Evolutionary conservation across 164 flowering plant species (phyloP), one percentile per base, ranked within the genome.

Genomic region (Magnolia changhungtana): DNA sequence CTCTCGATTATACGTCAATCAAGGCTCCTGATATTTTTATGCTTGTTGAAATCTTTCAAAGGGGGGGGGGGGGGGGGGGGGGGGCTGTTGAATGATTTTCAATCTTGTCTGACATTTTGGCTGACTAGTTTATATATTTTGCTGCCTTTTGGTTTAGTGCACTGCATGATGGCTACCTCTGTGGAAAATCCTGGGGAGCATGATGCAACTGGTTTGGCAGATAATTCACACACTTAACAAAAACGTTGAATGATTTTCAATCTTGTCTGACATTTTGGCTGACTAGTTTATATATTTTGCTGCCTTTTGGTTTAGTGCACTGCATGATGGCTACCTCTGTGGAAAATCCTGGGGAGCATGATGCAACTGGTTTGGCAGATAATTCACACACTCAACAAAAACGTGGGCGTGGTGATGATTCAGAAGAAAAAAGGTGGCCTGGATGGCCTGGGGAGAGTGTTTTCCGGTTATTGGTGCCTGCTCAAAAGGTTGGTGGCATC

Each of bases 361-460:
- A 80, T 9, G 45, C 31, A 11, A 23, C 73, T 63, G 78, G 9
- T 13, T 29, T 69, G n/a, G 80, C 72, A 55, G 82, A 70, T 24
- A 67, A 79, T 72, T 49, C 73, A 3, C 75, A 65, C 5, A 9
- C 75, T 65, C 74, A 82, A 67, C 71, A 72, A 55, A 78, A 76
- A 72, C 73, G 65, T 7, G 80, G 69, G 11, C 68, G 61, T 71
- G 79, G 74, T 27, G 76, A 84, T 72, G 87, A 84, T 66, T 13
- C 81, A n/a, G 81, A 72, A 75, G 93, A 87, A 69, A 92, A 90
- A 76, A 90, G 74, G 81, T 96, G 99, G 99, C 97, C 98, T 51
- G 99, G 99, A 71, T 96, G 99, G 99, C 98, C 99, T 65, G 99
- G 99, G 59, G 97, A 96, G 81, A 90, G 83, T 83, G 94, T 96